Conservation (phyloP, 139 green algal species). For the Spirogloea muscicola region DNA sequence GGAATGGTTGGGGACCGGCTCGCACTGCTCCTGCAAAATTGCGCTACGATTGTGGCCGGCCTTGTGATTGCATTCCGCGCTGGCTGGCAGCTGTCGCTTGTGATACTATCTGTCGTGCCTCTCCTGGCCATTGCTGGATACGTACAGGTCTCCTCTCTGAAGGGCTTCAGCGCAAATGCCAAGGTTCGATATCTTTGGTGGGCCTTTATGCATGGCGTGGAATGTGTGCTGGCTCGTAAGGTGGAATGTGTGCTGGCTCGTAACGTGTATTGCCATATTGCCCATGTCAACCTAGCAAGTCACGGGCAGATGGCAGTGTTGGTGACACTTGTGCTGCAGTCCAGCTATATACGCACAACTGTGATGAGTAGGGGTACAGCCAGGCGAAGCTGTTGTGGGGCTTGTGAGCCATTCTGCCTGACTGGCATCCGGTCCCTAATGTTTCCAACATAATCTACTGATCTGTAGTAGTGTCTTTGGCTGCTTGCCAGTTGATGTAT, state of each 20-base stretch:
- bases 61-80: conserved; percentile 48
- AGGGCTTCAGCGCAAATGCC: conserved; percentile 39
- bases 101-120: conserved; percentile 43
- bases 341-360: not conserved
- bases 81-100: conserved; percentile 45
- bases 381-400: not conserved
- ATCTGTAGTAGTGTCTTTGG: not conserved
- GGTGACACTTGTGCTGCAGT: not conserved
- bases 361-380: too few relatives aligned
- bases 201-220: not conserved
- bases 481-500: conserved; percentile 36
- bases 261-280: not conserved
- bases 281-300: not conserved
- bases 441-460: not conserved
- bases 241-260: too few relatives aligned
- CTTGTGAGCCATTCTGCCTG: conserved; percentile 1
- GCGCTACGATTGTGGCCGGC: conserved; percentile 31
- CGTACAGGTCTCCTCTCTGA: conserved; percentile 32
- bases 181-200: conserved; percentile 4
- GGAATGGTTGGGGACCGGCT: conserved; percentile 39
- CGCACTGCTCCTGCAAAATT: conserved; percentile 36
- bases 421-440: not conserved
- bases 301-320: not conserved
- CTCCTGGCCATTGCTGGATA: conserved; percentile 36
- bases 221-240: too few relatives aligned